Conservation (phyloP, 192 early-diverging fungal species). For the Coemansia sp. region DNA sequence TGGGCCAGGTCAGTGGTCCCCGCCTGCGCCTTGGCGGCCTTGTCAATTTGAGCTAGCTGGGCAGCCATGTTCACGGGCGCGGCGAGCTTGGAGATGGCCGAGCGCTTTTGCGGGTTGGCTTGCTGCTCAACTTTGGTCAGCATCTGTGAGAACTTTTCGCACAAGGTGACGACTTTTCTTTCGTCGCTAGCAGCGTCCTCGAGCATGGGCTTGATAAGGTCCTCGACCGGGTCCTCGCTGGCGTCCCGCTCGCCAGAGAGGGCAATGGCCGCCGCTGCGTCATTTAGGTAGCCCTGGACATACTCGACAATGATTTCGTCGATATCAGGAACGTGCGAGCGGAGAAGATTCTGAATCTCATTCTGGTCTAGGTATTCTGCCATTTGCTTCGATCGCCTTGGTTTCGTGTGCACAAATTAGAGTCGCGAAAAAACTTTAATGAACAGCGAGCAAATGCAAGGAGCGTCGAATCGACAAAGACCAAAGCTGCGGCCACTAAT, state of each 20-base stretch:
- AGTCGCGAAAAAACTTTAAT: neutral
- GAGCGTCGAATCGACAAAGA: neutral
- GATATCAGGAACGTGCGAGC: slow-evolving; percentile 67
- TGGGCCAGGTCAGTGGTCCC: slow-evolving; percentile 67
- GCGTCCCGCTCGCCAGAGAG: slow-evolving; percentile 26
- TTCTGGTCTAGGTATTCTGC: slow-evolving; percentile 45
- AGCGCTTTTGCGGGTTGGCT: slow-evolving; percentile 40
- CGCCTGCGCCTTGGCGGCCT: slow-evolving; percentile 58
- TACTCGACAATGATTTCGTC: slow-evolving; percentile 81
- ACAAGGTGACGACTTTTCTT: slow-evolving; percentile 67
- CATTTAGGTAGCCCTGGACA: slow-evolving; percentile 71
- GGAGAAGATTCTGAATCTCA: slow-evolving; percentile 47
- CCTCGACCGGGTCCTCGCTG: slow-evolving; percentile 54
- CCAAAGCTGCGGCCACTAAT: neutral
- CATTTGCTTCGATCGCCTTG: slow-evolving; percentile 9
- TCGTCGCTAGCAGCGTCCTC: slow-evolving; percentile 69
- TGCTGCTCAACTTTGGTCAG: slow-evolving; percentile 53
- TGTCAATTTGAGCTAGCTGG: slow-evolving; percentile 68
- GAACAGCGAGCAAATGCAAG: neutral
- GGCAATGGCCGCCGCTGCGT: slow-evolving; percentile 48
- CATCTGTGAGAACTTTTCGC: slow-evolving; percentile 66
- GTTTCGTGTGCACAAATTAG: neutral
- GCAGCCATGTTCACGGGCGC: slow-evolving; percentile 67
- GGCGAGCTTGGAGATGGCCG: slow-evolving; percentile 53
- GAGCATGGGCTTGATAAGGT: slow-evolving; percentile 69